phyloP scores from a whole-genome alignment of 345 rosid species.

The Eucalyptus regnans region DNA sequence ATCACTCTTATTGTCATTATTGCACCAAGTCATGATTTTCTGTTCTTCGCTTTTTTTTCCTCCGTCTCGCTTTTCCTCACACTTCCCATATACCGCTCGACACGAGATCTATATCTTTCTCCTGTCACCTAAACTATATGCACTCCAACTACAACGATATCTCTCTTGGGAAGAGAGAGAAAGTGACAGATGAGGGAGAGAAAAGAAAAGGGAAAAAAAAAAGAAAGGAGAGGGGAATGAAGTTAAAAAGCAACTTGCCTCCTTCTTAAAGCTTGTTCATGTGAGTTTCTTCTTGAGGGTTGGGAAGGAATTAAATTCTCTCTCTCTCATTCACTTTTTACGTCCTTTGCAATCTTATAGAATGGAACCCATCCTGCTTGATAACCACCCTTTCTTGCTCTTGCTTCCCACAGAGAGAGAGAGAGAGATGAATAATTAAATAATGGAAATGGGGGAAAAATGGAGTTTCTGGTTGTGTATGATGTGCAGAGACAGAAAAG shows the following conservation, averaged over 20 bases:
- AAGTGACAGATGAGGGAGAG: neutral
- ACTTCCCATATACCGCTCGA: neutral
- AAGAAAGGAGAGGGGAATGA: neutral
- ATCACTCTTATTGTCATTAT: conserved; percentile 29
- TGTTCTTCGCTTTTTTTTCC: neutral
- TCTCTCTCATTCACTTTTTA: neutral
- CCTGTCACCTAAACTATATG: neutral
- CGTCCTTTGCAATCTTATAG: neutral
- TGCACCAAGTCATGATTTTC: conserved; percentile 82
- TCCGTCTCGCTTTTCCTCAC: neutral
- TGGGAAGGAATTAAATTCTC: conserved; percentile 1
- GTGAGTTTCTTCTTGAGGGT: neutral
- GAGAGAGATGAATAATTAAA: neutral
- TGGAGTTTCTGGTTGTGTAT: neutral
- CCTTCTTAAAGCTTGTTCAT: neutral
- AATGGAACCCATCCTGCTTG: neutral
- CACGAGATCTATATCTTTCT: neutral
- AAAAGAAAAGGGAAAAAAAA: neutral
- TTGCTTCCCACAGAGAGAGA: neutral
- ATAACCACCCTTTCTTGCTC: neutral
- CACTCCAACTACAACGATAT: neutral
- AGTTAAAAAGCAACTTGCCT: neutral
- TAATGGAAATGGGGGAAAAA: conserved; percentile 1
- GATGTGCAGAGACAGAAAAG: neutral
- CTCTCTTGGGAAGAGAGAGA: neutral